Evolutionary conservation across 345 rosid species (phyloP), one percentile per base, ranked within the genome.

Genomic region (Fremontodendron californicum): DNA sequence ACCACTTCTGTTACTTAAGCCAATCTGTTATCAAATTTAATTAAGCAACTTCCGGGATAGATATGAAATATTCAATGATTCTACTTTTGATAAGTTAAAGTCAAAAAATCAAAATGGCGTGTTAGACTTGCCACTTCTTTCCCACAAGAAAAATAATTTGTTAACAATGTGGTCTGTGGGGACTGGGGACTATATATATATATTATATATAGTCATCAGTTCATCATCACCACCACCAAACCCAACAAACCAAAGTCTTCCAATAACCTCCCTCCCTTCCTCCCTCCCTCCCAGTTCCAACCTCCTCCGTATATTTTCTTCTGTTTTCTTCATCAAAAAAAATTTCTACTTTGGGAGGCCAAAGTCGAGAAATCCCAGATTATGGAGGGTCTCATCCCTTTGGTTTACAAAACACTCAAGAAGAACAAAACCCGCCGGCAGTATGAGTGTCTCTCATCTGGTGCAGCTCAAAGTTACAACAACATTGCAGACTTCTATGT

Each of bases 381-480:
- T 4, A 93, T 93, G 99, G 99, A 95, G 25, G 99, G 99, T 21
- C 81, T 96, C 3, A 80, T 96, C 42, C 98, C 98, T 21, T 62
- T 91, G 88, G 84, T 91, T 29, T 87, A 67, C 84, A 91, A 78
- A 72, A 94, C 94, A 33, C 75, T 93, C 58, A 92, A 81, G 97
- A 90, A 84, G 88, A 90, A 31, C 57, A 84, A 64, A 49, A 85
- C 77, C 61, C 96, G 93, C 37, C 79, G 91, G 63, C 87, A 84
- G 10, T 95, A 95, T 72, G 88, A 93, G 84, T 86, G 91, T 71
- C 90, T 95, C 69, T 90, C 96, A 0, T 77, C 94, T 45, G 84
- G 81, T 3, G 19, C 86, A 52, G 68, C 91, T 72, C 85, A 75
- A 37, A 42, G 78, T 74, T 86, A 84, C 84, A 78, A n/a, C n/a